These are phyloP conservation scores for Neurospora intermedia DNA, from an alignment of 495 filamentous ascomycete species.

Conservation along the genomic window DNA sequence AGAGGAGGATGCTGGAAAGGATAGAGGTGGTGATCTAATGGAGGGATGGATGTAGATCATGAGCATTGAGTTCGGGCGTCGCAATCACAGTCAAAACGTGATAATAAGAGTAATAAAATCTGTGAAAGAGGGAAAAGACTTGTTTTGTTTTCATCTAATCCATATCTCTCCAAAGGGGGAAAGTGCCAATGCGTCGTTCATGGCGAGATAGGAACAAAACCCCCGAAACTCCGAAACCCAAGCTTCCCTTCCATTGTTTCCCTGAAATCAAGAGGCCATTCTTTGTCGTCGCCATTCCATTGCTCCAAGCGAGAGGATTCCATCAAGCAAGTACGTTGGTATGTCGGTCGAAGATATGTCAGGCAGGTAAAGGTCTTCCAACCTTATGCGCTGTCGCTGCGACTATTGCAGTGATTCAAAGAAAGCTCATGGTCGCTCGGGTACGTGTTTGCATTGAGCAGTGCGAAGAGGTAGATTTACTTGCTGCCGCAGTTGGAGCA, in stretches of 20 bases:
- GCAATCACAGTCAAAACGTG: no score
- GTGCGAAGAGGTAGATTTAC: neutral
- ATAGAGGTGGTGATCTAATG: neutral
- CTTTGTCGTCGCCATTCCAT: neutral
- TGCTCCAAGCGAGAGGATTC: neutral
- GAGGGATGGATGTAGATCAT: no score
- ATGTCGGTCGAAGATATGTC: no score
- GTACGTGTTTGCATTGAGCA: neutral
- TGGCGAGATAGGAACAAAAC: neutral
- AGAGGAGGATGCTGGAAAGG: neutral
- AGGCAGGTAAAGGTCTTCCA: neutral
- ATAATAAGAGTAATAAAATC: no score
- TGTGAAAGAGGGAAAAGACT: neutral
- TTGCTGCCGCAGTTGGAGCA: slow-evolving; percentile 31
- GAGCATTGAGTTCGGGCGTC: no score
- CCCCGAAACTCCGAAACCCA: neutral
- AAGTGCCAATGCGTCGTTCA: neutral
- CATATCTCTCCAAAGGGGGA: neutral
- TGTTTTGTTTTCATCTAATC: neutral
- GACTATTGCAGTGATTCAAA: neutral
- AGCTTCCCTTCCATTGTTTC: neutral
- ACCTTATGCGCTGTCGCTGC: neutral
- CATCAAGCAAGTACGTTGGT: neutral
- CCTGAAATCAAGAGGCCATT: neutral
- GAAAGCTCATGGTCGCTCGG: neutral